Evolutionary conservation across 345 rosid genomes (phyloP), one percentile per base, ranked within the genome.

Genomic region (Citrus sp.): DNA sequence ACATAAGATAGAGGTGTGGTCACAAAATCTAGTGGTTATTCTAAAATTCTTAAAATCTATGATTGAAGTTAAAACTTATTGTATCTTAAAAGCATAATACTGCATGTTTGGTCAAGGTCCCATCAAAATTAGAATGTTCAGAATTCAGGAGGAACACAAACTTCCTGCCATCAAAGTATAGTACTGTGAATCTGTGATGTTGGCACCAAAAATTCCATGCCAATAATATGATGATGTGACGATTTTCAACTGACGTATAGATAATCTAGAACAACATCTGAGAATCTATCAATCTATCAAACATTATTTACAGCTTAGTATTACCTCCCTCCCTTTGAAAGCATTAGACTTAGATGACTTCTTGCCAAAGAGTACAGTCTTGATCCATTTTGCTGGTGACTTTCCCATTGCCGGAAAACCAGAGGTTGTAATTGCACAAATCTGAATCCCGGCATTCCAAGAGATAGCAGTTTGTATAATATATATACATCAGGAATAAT

Each of bases 361-460:
- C 88, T 93, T 95, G 38, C 98, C 97, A 80, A 93, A 91, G 2
- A 95, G 83, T 54, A 93, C 85, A 71, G 87, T 84, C 87, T 93
- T 95, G 77, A 95, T 87, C 98, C 98, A 95, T 84, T 86, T 95
- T 19, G 87, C 84, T 2, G 93, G 93, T 58, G 98, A 88, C 79
- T 88, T 94, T 2, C 97, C 97, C 98, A 93, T 93, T 18, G 61
- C 78, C 63, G 67, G 64, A 79, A 70, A 61, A 79, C 80, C 72
- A 68, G 77, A 84, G 80, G 40, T 56, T 25, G 7, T 25, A 42
- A 62, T 71, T 73, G 82, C 76, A 78, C 73, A 27, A 59, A 78
- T 73, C 80, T 72, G 67, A 82, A 83, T 67, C 71, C 64, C 82
- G 74, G 40, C 32, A 56, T 64, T 79, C 58, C 13, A 58, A 2